Evolutionary conservation across 2,329 filamentous ascomycete species (phyloP).

Genomic region (Diplocarpon mali): DNA sequence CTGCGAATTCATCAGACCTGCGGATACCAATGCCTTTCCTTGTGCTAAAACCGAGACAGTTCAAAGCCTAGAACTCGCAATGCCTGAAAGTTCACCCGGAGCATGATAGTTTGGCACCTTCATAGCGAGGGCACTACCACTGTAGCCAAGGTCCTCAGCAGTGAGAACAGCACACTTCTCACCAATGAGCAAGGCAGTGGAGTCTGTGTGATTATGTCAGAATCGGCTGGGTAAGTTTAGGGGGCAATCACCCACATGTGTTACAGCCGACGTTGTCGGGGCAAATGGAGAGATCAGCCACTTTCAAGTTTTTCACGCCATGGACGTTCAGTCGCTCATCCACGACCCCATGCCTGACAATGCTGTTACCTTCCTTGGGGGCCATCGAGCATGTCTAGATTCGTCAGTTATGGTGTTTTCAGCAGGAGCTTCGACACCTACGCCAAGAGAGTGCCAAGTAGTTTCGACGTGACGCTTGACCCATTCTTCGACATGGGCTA

Average conservation of each 20-base stretch:
- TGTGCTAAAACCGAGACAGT: not conserved
- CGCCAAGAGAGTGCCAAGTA: constrained; percentile 28
- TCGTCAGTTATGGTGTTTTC: constrained; percentile 13
- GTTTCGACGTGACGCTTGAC: constrained; percentile 48
- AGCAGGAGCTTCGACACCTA: constrained; percentile 24
- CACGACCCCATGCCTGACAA: constrained; percentile 47
- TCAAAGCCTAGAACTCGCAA: constrained; percentile 17
- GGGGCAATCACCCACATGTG: constrained; percentile 28
- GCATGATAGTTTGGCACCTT: constrained; percentile 55
- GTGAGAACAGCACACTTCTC: constrained; percentile 32
- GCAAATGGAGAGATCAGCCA: constrained; percentile 32
- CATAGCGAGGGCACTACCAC: constrained; percentile 60
- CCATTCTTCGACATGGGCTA: constrained; percentile 35
- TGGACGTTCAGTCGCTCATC: constrained; percentile 31
- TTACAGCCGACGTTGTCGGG: constrained; percentile 33
- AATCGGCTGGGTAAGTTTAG: not conserved
- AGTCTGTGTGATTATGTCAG: constrained; percentile 43
- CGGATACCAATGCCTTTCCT: no score
- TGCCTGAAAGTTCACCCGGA: constrained; percentile 33
- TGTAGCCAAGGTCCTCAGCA: constrained; percentile 34
- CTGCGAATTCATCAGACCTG: no score
- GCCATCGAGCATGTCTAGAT: constrained; percentile 35
- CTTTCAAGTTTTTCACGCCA: constrained; percentile 31
- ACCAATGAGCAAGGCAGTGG: constrained; percentile 33
- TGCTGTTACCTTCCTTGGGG: constrained; percentile 48